These are phyloP conservation scores for Pseudogymnoascus destructans DNA, from an alignment of 2,329 filamentous ascomycete species.

Conservation along the genomic window DNA sequence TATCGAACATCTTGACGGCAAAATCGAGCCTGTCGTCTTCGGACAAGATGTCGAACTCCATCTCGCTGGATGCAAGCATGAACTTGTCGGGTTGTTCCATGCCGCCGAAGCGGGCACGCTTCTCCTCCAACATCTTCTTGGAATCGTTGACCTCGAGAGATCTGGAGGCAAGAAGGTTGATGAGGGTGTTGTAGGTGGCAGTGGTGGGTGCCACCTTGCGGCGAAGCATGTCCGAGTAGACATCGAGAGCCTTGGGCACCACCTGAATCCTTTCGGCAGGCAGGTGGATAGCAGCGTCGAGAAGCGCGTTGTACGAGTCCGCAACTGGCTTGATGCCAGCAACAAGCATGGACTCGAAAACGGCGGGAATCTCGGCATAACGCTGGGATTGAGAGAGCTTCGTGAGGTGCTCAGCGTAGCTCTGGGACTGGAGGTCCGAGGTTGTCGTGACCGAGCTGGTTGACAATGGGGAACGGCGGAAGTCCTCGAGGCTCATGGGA, in stretches of 20 bases:
- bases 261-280: slow-evolving; percentile 69
- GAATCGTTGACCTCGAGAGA: slow-evolving; percentile 65
- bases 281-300: slow-evolving; percentile 73
- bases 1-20: slow-evolving; percentile 74
- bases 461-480: slow-evolving; percentile 28
- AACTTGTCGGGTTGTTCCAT: slow-evolving; percentile 75
- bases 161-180: slow-evolving; percentile 67
- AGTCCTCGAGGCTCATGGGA: slow-evolving; percentile 27
- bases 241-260: slow-evolving; percentile 81
- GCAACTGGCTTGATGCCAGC: slow-evolving; percentile 70
- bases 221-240: slow-evolving; percentile 92
- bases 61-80: slow-evolving; percentile 76
- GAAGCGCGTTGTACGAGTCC: slow-evolving; percentile 80
- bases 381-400: slow-evolving; percentile 58
- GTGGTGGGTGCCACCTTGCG: slow-evolving; percentile 70
- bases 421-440: slow-evolving; percentile 49
- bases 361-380: slow-evolving; percentile 76
- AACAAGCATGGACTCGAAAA: slow-evolving; percentile 82
- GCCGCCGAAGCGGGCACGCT: slow-evolving; percentile 70
- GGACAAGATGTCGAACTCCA: slow-evolving; percentile 71
- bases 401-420: slow-evolving; percentile 66
- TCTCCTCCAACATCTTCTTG: slow-evolving; percentile 64
- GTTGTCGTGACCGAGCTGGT: slow-evolving; percentile 43
- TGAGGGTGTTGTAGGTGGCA: slow-evolving; percentile 76
- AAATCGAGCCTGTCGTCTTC: slow-evolving; percentile 81